A percentile compares a stretch with the other conserved stretches of the same genome.
phyloP scores from a whole-genome alignment of 176 grass and related monocot species.

The Oryza officinalis region DNA sequence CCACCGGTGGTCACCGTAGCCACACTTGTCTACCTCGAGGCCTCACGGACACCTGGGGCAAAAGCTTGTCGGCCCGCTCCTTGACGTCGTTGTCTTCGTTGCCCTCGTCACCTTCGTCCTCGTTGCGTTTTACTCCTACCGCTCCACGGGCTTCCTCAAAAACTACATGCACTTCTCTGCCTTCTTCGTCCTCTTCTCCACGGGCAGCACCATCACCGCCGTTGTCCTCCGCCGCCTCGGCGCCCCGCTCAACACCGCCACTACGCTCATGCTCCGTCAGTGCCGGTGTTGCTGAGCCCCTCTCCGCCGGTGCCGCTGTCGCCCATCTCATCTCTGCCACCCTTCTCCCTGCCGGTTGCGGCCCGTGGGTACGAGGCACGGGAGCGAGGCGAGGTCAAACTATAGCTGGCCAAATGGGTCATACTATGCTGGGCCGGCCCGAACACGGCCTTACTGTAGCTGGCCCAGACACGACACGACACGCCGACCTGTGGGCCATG shows the following conservation, averaged over 20 bases:
- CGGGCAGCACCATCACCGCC: no score
- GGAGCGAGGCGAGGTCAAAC: no score
- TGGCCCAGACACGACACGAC: no score
- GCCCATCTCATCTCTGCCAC: no score
- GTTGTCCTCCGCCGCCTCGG: constrained; percentile 54
- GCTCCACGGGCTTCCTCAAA: constrained; percentile 84
- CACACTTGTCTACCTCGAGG: constrained; percentile 80
- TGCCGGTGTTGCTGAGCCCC: no score
- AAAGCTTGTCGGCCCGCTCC: constrained; percentile 73
- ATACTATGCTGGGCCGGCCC: no score
- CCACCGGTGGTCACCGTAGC: constrained; percentile 65
- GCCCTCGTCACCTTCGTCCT: constrained; percentile 68
- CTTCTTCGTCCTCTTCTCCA: constrained; percentile 93
- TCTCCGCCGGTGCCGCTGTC: no score
- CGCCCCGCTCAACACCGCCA: constrained; percentile 67
- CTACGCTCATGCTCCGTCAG: constrained; percentile 65
- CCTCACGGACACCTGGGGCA: constrained; percentile 55
- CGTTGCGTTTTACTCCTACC: constrained; percentile 95
- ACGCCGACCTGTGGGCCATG: no score
- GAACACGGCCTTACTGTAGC: no score
- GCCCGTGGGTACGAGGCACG: no score
- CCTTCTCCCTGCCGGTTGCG: no score
- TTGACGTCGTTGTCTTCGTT: constrained; percentile 95
- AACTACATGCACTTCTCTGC: constrained; percentile 96
- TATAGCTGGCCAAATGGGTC: no score